A percentile compares a stretch with the other conserved stretches of the same genome.
Evolutionary conservation across 805 yeast species (phyloP).

Genomic region (Metschnikowia peoriensis): DNA sequence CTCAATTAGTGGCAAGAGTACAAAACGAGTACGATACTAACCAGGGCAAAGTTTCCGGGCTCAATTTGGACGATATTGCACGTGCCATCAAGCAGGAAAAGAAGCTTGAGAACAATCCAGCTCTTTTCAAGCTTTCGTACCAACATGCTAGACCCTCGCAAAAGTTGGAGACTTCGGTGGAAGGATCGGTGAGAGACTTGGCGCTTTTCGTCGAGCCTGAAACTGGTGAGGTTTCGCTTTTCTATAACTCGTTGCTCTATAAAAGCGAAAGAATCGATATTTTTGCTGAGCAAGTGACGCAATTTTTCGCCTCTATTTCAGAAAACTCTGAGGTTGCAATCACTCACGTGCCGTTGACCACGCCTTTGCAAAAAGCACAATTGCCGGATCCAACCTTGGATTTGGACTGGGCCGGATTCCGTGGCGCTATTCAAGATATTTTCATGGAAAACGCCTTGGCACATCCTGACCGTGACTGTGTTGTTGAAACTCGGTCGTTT

Average conservation of each 20-base stretch:
- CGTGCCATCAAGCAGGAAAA: constrained; percentile 47
- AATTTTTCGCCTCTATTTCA: constrained; percentile 43
- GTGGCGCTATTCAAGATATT: constrained; percentile 97
- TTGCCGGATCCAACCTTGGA: constrained; percentile 88
- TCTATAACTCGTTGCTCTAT: constrained; percentile 76
- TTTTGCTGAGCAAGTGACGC: constrained; percentile 69
- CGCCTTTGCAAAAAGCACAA: constrained; percentile 55
- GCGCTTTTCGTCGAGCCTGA: constrained; percentile 45
- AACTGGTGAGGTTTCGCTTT: constrained; percentile 40
- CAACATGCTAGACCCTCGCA: constrained; percentile 43
- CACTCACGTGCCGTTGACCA: constrained; percentile 65
- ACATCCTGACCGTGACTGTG: constrained; percentile 86
- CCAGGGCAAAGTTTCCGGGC: constrained; percentile 29
- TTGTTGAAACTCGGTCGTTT: constrained; percentile 84
- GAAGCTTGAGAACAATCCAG: constrained; percentile 57
- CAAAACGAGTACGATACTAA: constrained; percentile 34
- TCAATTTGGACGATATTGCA: constrained; percentile 54
- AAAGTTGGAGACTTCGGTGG: constrained; percentile 45
- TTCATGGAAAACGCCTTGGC: constrained; percentile 82
- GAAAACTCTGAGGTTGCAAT: constrained; percentile 42
- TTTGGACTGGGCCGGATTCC: constrained; percentile 85
- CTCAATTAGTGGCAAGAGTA: constrained; percentile 49
- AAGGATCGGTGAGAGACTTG: constrained; percentile 63
- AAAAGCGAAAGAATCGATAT: constrained; percentile 64
- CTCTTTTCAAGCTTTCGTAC: constrained; percentile 59